A percentile compares a stretch with the other conserved stretches of the same genome.
These are phyloP conservation scores for Amanita phalloides DNA, from an alignment of 768 basidiomycete genomes.

Conservation along the genomic window DNA sequence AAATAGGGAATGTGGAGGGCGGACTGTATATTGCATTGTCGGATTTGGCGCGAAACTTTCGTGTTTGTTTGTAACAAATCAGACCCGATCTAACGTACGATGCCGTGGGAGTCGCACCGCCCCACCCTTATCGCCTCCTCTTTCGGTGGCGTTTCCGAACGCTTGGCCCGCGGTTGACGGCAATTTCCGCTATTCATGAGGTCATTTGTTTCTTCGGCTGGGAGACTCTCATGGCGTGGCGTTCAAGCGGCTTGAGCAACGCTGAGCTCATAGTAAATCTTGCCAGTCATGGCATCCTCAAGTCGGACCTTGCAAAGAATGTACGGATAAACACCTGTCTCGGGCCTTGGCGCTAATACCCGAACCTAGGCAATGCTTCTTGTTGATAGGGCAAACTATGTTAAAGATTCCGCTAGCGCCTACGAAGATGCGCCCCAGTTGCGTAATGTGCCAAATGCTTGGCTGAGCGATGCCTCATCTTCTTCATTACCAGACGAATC, in stretches of 20 bases:
- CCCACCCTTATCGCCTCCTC: background rate
- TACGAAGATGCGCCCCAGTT: constrained; percentile 78
- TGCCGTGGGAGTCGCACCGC: background rate
- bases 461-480: background rate
- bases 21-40: background rate
- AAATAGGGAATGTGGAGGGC: background rate
- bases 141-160: no score
- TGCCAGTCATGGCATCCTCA: constrained; percentile 38
- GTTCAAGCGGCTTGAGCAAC: constrained; percentile 60
- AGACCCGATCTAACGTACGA: background rate
- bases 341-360: background rate
- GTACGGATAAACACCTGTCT: constrained; percentile 24
- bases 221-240: constrained; percentile 62
- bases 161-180: background rate
- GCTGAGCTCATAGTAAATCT: constrained; percentile 67
- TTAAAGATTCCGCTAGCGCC: constrained; percentile 35
- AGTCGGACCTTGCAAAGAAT: constrained; percentile 39
- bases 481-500: constrained; percentile 39
- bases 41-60: no score
- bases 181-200: background rate
- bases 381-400: constrained; percentile 66
- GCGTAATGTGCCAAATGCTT: constrained; percentile 11
- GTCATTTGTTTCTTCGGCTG: background rate
- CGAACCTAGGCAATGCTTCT: constrained; percentile 51
- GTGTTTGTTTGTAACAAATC: background rate